Evolutionary conservation across 208 protist genomes (phyloP), one percentile per base, ranked within the genome.

Genomic region (Trypanosoma rangeli): DNA sequence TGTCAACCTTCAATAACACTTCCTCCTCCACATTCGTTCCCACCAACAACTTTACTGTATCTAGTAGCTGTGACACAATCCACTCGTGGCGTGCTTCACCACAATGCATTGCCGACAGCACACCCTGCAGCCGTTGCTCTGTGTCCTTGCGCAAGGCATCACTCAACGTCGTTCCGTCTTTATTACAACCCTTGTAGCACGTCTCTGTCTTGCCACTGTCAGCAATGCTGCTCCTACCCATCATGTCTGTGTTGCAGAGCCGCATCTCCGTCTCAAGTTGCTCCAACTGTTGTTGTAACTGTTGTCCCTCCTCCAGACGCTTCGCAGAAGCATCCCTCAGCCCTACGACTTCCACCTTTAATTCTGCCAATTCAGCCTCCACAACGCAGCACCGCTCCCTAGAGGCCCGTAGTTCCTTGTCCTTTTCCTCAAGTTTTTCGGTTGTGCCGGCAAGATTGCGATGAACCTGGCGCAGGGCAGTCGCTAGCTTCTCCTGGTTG

Each of bases 241-340:
- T 66, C 9, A 24, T 62, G 58, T 59, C 28, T 16, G 13, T 52
- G 28, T 29, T 31, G 26, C 31, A 61, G 22, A 18, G 31, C 31
- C 49, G 26, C 26, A 67, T 3, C 1, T 70, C 49, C 22, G 44
- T 18, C 24, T 71, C 50, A 39, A 72, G 52, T 61, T 65, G 15
- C 24, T 60, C n/a, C 46, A 73, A 46, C 37, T 70, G 71, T 46
- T 73, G 39, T 49, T 65, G 48, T 20, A 65, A 70, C n/a, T 9
- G 52, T 28, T 26, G 16, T 20, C 48, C 54, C 33, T 69, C 64
- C 35, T 69, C 39, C 15, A 61, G 33, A 29, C 24, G 28, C 50
- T 50, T 24, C 35, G 10, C 26, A 55, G 12, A 22, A 18, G 46
- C 18, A 20, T 39, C 52, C 42, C 20, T 64, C 37, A 64, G 15